These are phyloP conservation scores for Chionographis japonica DNA, from an alignment of 106 monocot species.

Conservation along the genomic window DNA sequence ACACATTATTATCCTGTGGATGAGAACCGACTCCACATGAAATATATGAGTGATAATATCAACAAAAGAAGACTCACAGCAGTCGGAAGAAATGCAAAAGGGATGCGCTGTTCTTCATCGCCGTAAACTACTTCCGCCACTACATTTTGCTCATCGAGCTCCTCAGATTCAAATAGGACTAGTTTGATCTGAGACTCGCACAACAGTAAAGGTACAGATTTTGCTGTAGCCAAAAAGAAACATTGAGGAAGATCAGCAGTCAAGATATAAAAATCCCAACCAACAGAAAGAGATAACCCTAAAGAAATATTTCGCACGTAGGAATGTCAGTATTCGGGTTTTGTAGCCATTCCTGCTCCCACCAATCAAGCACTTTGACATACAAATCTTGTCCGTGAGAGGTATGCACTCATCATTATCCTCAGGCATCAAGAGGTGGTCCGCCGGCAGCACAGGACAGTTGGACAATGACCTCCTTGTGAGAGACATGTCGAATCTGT, in stretches of 20 bases:
- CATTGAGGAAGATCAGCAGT: background rate
- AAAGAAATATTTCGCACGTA: constrained; percentile 6
- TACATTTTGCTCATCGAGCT: constrained; percentile 3
- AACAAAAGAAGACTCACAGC: constrained; percentile 12
- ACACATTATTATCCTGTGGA: background rate
- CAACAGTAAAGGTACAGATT: background rate
- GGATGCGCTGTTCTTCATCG: constrained; percentile 2
- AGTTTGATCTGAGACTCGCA: constrained; percentile 10
- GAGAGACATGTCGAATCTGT: constrained; percentile 1
- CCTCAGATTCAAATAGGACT: constrained; percentile 6
- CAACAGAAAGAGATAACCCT: constrained; percentile 3
- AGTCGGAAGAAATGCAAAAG: constrained; percentile 11
- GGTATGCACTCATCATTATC: constrained; percentile 11
- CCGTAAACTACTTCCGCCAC: constrained; percentile 11
- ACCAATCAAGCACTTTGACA: constrained; percentile 14
- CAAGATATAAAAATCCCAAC: background rate
- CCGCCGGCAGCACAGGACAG: background rate
- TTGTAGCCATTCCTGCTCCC: constrained; percentile 12
- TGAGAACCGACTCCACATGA: background rate
- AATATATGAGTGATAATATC: background rate
- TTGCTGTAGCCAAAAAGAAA: constrained; percentile 7
- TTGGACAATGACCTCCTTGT: background rate
- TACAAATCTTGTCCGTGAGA: constrained; percentile 1
- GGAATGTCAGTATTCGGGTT: constrained; percentile 15
- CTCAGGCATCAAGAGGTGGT: background rate